Evolutionary conservation across 129 eudicot species (phyloP), one percentile per base, ranked within the genome.

Genomic region (Helianthus tuberosus): DNA sequence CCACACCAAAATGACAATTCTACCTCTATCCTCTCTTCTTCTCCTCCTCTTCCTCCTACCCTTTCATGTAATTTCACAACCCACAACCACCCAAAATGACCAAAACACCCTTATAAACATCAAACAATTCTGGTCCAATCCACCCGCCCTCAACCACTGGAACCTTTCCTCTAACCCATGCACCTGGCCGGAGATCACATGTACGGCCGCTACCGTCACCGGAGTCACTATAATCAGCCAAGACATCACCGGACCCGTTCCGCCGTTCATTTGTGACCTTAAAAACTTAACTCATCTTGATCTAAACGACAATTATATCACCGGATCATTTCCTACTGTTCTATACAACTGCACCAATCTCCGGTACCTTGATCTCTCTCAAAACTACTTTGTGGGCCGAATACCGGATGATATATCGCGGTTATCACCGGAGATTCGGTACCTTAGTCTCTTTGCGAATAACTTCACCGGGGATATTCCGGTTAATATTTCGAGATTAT

Each of bases 381-480:
- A 61, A 11, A 91, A 91, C 84, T 80, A 27, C 59, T 76, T 91
- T 20, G 77, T 73, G 6, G 97, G 91, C 5, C 12, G 64, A 1
- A 14, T 91, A 36, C 97, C 97, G 2, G 75, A 54, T 0, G 89
- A 88, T 41, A 68, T 91, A n/a, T 23, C 74, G 16, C 84, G 83
- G 53, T 74, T 88, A 35, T 80, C 97, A 1, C 44, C 79, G 14
- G 75, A 27, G n/a, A 83, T 91, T 0, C n/a, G 32, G 32, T 60
- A 44, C 53, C 82, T 91, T 47, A 80, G 49, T 68, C 79, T 91
- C 46, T 71, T 17, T 0, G 69, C 16, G 14, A 88, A 91, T 73
- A 91, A 86, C 84, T 91, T 91, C 84, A 75, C 84, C 17, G 97
- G 97, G 1, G 81, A 91, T 78, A 84, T 91, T 64, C 97, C 97